phyloP scores from a whole-genome alignment of 441 rosid species.

The Eruca vesicaria region DNA sequence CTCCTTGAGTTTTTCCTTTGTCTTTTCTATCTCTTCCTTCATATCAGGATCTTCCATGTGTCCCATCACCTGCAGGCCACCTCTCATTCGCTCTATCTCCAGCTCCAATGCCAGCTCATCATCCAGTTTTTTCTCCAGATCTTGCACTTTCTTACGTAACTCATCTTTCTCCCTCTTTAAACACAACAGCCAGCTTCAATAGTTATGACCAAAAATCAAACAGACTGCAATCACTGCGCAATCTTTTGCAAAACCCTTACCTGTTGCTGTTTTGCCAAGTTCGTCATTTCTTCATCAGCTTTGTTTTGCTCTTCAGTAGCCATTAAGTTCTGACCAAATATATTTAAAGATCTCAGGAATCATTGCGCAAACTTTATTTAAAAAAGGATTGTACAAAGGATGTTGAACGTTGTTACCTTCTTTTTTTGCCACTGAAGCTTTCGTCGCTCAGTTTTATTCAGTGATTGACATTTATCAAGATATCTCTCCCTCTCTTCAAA shows the following conservation, averaged over 20 bases:
- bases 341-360: background rate
- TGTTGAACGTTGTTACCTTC: slow-evolving; percentile 43
- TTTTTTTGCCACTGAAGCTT: slow-evolving; percentile 47
- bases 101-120: slow-evolving; percentile 58
- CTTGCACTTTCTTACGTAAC: slow-evolving; percentile 42
- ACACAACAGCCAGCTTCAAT: slow-evolving; percentile 3
- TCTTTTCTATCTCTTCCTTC: slow-evolving; percentile 37
- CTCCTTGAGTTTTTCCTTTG: slow-evolving; percentile 43
- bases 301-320: slow-evolving; percentile 66
- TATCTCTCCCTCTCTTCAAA: slow-evolving; percentile 45
- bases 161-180: slow-evolving; percentile 55
- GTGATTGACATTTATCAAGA: slow-evolving; percentile 44
- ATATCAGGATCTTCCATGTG: slow-evolving; percentile 45
- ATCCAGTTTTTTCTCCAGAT: slow-evolving; percentile 50
- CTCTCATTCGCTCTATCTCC: slow-evolving; percentile 64
- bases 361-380: background rate
- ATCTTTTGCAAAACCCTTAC: no score
- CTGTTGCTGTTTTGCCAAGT: slow-evolving; percentile 57
- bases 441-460: slow-evolving; percentile 50
- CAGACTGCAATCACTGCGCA: no score
- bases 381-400: background rate
- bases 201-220: slow-evolving; percentile 9
- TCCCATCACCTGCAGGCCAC: slow-evolving; percentile 49
- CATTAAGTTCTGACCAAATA: slow-evolving; percentile 46
- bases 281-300: slow-evolving; percentile 46